Conservation (phyloP, 345 rosid genomes). For the Xanthoceras sorbifolium region DNA sequence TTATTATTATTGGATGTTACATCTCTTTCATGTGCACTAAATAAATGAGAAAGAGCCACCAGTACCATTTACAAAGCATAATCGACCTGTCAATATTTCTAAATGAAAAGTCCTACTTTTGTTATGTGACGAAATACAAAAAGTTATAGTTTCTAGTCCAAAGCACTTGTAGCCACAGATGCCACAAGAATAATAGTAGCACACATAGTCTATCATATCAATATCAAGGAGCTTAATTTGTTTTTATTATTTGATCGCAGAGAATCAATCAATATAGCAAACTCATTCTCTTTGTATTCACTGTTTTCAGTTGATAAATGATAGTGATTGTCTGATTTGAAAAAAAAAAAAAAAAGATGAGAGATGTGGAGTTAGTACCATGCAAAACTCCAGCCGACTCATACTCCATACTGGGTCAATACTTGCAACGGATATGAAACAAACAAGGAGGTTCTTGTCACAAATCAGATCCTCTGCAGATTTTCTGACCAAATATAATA, state of each 20-base stretch:
- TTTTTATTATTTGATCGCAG: not conserved
- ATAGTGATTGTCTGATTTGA: not conserved
- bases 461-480: conserved; percentile 3
- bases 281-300: not conserved
- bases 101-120: not conserved
- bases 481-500: conserved; percentile 2
- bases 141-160: not conserved
- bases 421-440: not conserved
- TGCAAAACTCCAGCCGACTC: conserved; percentile 14
- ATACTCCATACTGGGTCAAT: conserved; percentile 24
- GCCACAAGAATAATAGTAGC: not conserved
- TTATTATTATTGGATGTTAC: not conserved
- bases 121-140: not conserved
- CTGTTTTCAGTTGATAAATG: not conserved
- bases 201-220: not conserved
- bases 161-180: conserved; percentile 6
- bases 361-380: conserved; percentile 16
- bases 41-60: not conserved
- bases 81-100: not conserved
- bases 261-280: not conserved
- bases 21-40: not conserved
- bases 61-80: no score
- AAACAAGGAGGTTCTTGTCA: not conserved
- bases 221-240: not conserved
- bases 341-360: not conserved